A percentile compares a stretch with the other conserved stretches of the same genome.
Conservation (phyloP, 768 basidiomycete genomes). For the Cyclocybe cylindracea region DNA sequence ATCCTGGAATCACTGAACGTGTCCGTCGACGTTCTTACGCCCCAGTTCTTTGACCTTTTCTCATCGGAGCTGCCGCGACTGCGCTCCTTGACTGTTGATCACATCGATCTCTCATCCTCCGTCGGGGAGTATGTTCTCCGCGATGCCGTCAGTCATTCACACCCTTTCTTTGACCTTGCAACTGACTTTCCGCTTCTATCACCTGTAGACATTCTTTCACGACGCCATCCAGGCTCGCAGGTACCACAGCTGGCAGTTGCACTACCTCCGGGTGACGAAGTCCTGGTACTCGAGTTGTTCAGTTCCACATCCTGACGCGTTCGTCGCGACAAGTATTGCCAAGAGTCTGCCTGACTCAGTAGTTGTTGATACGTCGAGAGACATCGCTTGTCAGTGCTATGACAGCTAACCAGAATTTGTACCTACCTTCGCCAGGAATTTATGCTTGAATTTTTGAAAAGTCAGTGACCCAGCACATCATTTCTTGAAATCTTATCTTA, state of each 20-base stretch:
- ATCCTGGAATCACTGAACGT: neutral
- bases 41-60: conserved; percentile 2
- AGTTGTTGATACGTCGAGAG: conserved; percentile 4
- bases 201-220: neutral
- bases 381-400: conserved; percentile 1
- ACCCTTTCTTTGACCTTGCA: too few species aligned
- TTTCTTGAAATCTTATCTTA: too few species aligned
- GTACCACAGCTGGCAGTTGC: conserved; percentile 9
- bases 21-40: neutral
- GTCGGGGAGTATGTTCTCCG: too few species aligned
- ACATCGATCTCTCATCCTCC: neutral
- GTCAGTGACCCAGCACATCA: too few species aligned
- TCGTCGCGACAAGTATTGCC: conserved; percentile 11
- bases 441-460: too few species aligned
- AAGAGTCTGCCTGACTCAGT: conserved; percentile 4
- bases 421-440: too few species aligned
- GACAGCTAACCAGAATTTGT: too few species aligned
- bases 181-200: neutral
- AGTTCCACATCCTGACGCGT: conserved; percentile 6
- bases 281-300: conserved; percentile 4
- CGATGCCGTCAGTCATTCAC: too few species aligned
- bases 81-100: neutral
- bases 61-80: neutral
- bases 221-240: conserved; percentile 11
- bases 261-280: conserved; percentile 7